Percentiles rank a stretch among this genome's conserved stretches.
Evolutionary conservation across 805 yeast genomes (phyloP).

Genomic region (Blastobotrys americana): DNA sequence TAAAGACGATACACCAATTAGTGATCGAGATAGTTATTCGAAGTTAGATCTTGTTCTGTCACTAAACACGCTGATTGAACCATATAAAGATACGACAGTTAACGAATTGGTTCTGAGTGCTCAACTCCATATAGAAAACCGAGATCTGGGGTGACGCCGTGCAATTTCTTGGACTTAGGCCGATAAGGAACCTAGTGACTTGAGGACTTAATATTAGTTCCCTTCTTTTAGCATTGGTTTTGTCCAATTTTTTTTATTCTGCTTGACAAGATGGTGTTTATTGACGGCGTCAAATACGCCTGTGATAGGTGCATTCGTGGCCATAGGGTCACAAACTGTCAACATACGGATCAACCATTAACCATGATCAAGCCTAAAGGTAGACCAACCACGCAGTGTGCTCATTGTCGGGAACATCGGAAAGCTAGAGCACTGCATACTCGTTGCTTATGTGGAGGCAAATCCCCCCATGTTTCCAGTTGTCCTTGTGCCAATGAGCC

Average conservation of each 20-base stretch:
- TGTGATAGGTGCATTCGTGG: slow-evolving; percentile 89
- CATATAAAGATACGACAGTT: no score
- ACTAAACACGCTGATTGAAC: no score
- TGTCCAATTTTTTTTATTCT: not conserved
- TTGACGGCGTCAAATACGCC: slow-evolving; percentile 91
- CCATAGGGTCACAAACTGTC: slow-evolving; percentile 90
- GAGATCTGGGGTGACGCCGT: no score
- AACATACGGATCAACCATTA: slow-evolving; percentile 84
- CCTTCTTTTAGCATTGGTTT: not conserved
- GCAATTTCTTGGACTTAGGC: no score
- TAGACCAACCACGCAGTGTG: slow-evolving; percentile 87
- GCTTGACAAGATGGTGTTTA: slow-evolving; percentile 57
- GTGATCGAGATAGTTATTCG: no score
- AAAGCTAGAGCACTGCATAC: slow-evolving; percentile 21
- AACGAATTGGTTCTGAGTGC: no score
- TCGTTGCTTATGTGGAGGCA: slow-evolving; percentile 30
- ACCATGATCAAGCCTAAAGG: slow-evolving; percentile 96
- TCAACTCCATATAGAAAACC: no score
- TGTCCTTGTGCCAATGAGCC: slow-evolving; percentile 21
- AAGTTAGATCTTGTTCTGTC: no score
- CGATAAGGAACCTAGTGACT: not conserved
- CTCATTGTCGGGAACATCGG: slow-evolving; percentile 49
- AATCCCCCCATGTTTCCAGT: slow-evolving; percentile 11
- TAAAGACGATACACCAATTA: no score
- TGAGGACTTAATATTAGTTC: not conserved